Base-by-base conservation (phyloP, 495 filamentous ascomycete species). In the Neurospora sp. region DNA sequence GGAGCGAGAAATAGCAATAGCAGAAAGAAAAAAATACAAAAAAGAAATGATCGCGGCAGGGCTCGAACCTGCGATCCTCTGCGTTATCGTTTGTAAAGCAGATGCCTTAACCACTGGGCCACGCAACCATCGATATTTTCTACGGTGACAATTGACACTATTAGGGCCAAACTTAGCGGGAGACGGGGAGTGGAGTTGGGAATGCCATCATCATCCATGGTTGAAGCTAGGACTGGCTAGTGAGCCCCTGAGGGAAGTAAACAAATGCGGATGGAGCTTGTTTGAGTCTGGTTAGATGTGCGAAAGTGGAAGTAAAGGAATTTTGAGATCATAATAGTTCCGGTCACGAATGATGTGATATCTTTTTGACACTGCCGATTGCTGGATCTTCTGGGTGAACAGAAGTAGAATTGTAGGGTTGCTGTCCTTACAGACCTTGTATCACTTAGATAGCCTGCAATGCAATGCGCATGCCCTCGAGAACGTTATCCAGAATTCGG, bases 51-150 rank as follows among this genome's bases (percentile, higher is more conserved):
- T 80, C 83, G 79, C 78, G 79, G 82, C 83, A 83, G 83, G 83
- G 82, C 76, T 85, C 82, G 83, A 85, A 85, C 83, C 83, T 83
- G 83, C 82, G 83, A 82, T 81, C 83, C 81, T 81, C 77, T 80
- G 80, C 80, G 81, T 72, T 72, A 39, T 40, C 37, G 27, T 27
- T 61, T 82, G 81, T 82, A 82, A 82, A 79, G 80, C 80, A 80
- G 76, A 79, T 80, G 81, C 77, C 79, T 77, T 81, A 81, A 80
- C 81, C 81, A 78, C 81, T 82, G 76, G 78, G 77, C 81, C 77
- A 82, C 76, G 75, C 79, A 78, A 75, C 77, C 80, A 18, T 65
- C 1, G 27, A 18, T 61, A 53, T 5, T n/a, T n/a, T n/a, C n/a
- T n/a, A n/a, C n/a, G n/a, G n/a, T n/a, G n/a, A n/a, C n/a, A n/a